Evolutionary conservation across 352 stramenopile species (phyloP), one percentile per base, ranked within the genome.

Genomic region (Peronospora destructor): DNA sequence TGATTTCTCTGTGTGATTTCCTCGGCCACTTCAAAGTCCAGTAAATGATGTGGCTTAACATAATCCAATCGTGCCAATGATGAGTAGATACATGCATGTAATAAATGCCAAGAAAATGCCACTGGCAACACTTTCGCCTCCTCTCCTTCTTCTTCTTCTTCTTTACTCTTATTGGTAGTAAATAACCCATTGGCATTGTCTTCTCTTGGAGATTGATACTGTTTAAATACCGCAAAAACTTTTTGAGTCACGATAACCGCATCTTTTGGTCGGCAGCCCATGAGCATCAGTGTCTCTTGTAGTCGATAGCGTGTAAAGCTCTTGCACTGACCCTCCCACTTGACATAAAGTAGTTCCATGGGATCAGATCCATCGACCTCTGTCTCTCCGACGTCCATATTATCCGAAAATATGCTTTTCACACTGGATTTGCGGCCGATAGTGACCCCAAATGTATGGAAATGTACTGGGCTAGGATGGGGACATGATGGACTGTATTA

Each of bases 271-370:
- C 82, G 68, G 46, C 79, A 91, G 34, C 82, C 82, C 82, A 93
- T 93, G 56, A 93, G 73, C 73, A 90, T 90, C 35, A 93, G 71
- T 43, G 82, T 93, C 66, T 93, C 82, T 45, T 93, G 82, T 41
- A 93, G 52, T 2, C 82, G 73, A 49, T 93, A 90, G 21, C 82
- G 79, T 50, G 82, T 91, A 62, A 91, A 91, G 19, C 53, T 66
- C 66, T 91, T 77, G 57, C 60, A 58, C 30, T 49, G 38, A 13
- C 68, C 70, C 48, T 79, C 61, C 6, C 71, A 67, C 52, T 68
- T 58, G 10, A 91, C 79, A 21, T 73, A 28, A 48, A 93, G 76
- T 29, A 86, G 61, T 59, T 91, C 79, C 79, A 93, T 91, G 29
- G 82, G 82, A 52, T 93, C 76, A 42, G 68, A 73, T 19, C 52